Conservation (phyloP, 441 rosid species). For the California macrophylla region DNA sequence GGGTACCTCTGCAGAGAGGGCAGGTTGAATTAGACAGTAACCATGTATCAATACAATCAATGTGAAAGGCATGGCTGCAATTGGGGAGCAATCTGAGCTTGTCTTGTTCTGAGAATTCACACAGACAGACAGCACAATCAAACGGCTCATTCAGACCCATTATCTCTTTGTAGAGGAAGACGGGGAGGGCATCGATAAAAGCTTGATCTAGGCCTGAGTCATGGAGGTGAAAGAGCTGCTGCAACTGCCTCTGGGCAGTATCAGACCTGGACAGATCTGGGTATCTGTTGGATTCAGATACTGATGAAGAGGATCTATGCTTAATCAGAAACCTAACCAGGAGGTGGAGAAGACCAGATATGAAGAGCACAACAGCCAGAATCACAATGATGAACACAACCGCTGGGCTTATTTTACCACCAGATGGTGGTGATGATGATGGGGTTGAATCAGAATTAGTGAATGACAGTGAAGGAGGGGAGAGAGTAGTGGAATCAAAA, state of each 20-base stretch:
- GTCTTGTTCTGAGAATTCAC: slow-evolving; percentile 4
- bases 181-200: not conserved
- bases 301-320: slow-evolving; percentile 44
- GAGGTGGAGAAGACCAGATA: slow-evolving; percentile 52
- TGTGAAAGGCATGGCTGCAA: slow-evolving; percentile 15
- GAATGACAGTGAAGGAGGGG: slow-evolving; percentile 29
- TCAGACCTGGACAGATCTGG: slow-evolving; percentile 45
- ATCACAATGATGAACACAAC: slow-evolving; percentile 42
- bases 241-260: slow-evolving; percentile 50
- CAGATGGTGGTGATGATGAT: slow-evolving; percentile 33
- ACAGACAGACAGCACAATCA: slow-evolving; percentile 16
- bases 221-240: slow-evolving; percentile 60
- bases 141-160: slow-evolving; percentile 2
- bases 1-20: slow-evolving; percentile 11
- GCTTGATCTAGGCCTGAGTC: slow-evolving; percentile 26
- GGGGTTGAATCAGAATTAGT: slow-evolving; percentile 21
- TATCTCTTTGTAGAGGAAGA: slow-evolving; percentile 2
- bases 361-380: slow-evolving; percentile 44
- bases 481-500: slow-evolving; percentile 26
- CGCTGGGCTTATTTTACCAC: slow-evolving; percentile 39
- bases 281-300: slow-evolving; percentile 33
- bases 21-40: slow-evolving; percentile 11
- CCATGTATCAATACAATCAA: slow-evolving; percentile 10
- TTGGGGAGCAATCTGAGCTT: slow-evolving; percentile 8
- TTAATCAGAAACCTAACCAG: slow-evolving; percentile 36